These are phyloP conservation scores for Coemansia furcata DNA, from an alignment of 192 early-diverging fungal species.

Conservation along the genomic window DNA sequence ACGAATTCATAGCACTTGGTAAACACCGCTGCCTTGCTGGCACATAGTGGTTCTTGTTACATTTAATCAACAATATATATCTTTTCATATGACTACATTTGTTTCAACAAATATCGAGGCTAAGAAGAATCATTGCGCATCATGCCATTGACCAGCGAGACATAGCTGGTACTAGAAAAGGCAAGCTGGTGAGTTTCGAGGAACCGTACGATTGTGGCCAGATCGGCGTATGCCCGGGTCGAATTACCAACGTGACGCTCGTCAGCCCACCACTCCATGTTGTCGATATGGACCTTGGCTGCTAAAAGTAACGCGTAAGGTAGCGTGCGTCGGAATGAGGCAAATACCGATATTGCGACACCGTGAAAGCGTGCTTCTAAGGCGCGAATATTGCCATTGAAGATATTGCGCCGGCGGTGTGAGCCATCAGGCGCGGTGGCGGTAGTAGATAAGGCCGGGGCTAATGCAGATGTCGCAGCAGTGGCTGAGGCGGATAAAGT, in stretches of 20 bases:
- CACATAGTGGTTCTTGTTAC: background rate
- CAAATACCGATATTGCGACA: constrained; percentile 36
- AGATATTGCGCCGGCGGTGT: constrained; percentile 25
- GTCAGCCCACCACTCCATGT: constrained; percentile 45
- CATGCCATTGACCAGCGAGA: constrained; percentile 49
- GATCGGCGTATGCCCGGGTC: constrained; percentile 37
- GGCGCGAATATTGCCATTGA: constrained; percentile 38
- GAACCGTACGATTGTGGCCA: constrained; percentile 30
- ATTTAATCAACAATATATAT: background rate
- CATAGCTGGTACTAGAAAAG: constrained; percentile 47
- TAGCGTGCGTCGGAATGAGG: constrained; percentile 48
- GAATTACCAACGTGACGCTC: constrained; percentile 30
- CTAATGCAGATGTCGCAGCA: background rate
- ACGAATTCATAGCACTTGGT: background rate
- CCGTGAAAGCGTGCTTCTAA: constrained; percentile 40
- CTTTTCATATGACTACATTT: background rate
- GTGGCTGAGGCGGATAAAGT: background rate
- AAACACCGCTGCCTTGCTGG: background rate
- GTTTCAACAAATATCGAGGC: background rate
- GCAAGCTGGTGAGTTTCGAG: constrained; percentile 45
- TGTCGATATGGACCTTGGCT: constrained; percentile 50
- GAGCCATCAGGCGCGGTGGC: background rate
- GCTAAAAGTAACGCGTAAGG: constrained; percentile 46
- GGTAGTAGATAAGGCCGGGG: background rate
- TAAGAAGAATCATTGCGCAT: constrained; percentile 17